Evolutionary conservation across 2,329 filamentous ascomycete genomes (phyloP).

Genomic region (Cercospora zeae-maydis): DNA sequence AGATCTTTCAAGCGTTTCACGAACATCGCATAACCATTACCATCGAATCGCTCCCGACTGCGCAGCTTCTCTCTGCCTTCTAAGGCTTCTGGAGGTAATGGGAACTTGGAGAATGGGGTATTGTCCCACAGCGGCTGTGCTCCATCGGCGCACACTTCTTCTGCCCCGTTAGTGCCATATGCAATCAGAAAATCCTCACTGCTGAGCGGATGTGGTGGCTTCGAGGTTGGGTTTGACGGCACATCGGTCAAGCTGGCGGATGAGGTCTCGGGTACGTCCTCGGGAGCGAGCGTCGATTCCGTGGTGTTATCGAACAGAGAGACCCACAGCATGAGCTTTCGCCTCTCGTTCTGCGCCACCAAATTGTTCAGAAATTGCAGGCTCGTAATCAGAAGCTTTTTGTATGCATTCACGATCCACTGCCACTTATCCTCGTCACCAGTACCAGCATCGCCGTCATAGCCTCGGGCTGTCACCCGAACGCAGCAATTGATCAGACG

Average conservation of each 20-base stretch:
- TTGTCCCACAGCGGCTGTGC: conserved; percentile 28
- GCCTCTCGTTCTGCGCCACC: conserved; percentile 62
- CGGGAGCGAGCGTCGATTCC: conserved; percentile 32
- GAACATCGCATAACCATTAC: conserved; percentile 35
- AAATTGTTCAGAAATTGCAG: conserved; percentile 66
- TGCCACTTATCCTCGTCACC: conserved; percentile 64
- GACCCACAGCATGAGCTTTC: conserved; percentile 63
- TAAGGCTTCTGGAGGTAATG: conserved; percentile 24
- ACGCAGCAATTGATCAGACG: conserved; percentile 62
- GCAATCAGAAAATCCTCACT: conserved; percentile 32
- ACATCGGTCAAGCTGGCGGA: conserved; percentile 30
- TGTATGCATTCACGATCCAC: conserved; percentile 62
- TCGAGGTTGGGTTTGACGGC: conserved; percentile 30
- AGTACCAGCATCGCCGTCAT: conserved; percentile 60
- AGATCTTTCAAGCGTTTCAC: conserved; percentile 23
- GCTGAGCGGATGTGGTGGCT: conserved; percentile 27
- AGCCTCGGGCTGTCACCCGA: conserved; percentile 60
- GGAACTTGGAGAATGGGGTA: conserved; percentile 23
- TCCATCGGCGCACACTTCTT: conserved; percentile 20
- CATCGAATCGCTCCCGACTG: conserved; percentile 15
- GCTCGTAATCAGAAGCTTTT: conserved; percentile 62
- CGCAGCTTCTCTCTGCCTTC: conserved; percentile 19
- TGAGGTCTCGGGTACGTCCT: conserved; percentile 30
- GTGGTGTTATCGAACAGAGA: conserved; percentile 55
- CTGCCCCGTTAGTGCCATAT: conserved; percentile 28